Base-by-base conservation (phyloP, 495 filamentous ascomycete species). In the Glarea lozoyensis region DNA sequence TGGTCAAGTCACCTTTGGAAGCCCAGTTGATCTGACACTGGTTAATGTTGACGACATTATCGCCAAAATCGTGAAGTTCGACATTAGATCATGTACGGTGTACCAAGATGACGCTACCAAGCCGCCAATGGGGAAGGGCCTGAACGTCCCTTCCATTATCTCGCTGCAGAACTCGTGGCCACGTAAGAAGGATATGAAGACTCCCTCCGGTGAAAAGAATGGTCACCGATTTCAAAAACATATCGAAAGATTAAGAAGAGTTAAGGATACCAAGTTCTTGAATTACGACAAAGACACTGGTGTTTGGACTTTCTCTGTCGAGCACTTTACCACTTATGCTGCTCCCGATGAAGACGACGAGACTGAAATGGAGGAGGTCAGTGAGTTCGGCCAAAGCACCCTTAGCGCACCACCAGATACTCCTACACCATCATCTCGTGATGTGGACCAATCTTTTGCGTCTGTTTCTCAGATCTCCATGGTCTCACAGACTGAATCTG, bases 321-420 rank as follows among this genome's bases (percentile, higher is more conserved):
- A 87, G 46, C 92, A 98, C 62, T 98, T 88, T 62, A 95, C 88
- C 12, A 94, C 88, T 7, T 98, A 98, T 59, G 88, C 81, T n/a
- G 69, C 96, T 37, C 82, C 88, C 49, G 86, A 92, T n/a, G n/a
- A n/a, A 49, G 84, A 89, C 32, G 84, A 87, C 34, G 84, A 87
- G 25, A 74, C 79, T 12, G 75, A 73, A 37, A 66, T 64, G 53
- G 76, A 64, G 58, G 50, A 32, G 16, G 18, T 39, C 3, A 49
- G 34, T n/a, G 46, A 50, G 3, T 48, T 56, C 40, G 54, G 50
- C 10, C 66, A 72, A 54, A 81, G 72, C 62, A 69, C 69, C 47
- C 60, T 79, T 38, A 78, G 75, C 60, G 72, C 65, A 43, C 66
- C 65, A 59, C 75, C 75, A 52, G 76, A 80, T 55, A 76, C 68